Base-by-base conservation (phyloP, 345 rosid species). In the Euclidium syriacum region DNA sequence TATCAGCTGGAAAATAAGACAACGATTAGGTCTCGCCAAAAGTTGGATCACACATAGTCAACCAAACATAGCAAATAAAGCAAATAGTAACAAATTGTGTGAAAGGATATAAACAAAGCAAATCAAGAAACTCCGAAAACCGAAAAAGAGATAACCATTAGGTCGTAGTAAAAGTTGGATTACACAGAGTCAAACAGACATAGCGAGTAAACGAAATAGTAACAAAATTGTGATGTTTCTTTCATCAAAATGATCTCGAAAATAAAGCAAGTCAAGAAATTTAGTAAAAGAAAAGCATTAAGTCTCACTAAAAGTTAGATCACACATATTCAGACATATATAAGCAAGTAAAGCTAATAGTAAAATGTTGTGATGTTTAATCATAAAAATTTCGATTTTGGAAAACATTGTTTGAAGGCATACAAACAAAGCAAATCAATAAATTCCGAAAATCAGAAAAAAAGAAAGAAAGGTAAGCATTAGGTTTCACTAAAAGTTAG, bases 1-100 rank as follows among this genome's bases (percentile, higher is more conserved):
- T 58, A 15, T 64, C 42, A 64, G 27, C 75, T 71, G 52, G 0
- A 32, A 57, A 39, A 2, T 2, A 47, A 63, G 39, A 29, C 33
- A 29, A 29, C 5, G 4, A 5, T 29, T n/a, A n/a, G n/a, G n/a
- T n/a, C n/a, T n/a, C n/a, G n/a, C n/a, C n/a, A n/a, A n/a, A n/a
- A n/a, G n/a, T n/a, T n/a, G n/a, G n/a, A n/a, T n/a, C n/a, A n/a
- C n/a, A n/a, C n/a, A n/a, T n/a, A n/a, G n/a, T n/a, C n/a, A n/a
- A n/a, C n/a, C n/a, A n/a, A n/a, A n/a, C n/a, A n/a, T n/a, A n/a
- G n/a, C n/a, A n/a, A n/a, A n/a, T n/a, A n/a, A n/a, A n/a, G n/a
- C n/a, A n/a, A n/a, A n/a, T n/a, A n/a, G n/a, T n/a, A n/a, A 68
- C 73, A 42, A 25, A n/a, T n/a, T 59, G 32, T 59, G 38, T n/a